Conservation (phyloP, 2,329 filamentous ascomycete species). For the Aspergillus intermedius region DNA sequence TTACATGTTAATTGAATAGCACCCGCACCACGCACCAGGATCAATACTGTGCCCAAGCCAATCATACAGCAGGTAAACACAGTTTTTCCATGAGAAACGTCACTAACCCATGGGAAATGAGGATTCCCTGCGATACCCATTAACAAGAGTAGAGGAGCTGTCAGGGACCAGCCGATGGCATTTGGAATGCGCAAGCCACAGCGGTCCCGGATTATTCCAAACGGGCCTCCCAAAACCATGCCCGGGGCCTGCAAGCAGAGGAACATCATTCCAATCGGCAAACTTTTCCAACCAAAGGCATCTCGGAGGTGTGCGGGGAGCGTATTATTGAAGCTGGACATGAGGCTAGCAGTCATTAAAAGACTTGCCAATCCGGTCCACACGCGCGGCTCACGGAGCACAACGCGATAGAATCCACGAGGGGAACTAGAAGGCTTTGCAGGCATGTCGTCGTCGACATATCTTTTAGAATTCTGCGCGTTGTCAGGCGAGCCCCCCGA, state of each 20-base stretch:
- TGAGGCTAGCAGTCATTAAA: slow-evolving; percentile 42
- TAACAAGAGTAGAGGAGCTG: slow-evolving; percentile 21
- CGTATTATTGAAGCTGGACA: slow-evolving; percentile 51
- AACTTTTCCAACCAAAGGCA: slow-evolving; percentile 50
- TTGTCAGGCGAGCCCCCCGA: neutral
- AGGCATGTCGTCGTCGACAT: slow-evolving; percentile 15
- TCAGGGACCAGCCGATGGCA: slow-evolving; percentile 17
- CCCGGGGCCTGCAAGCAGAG: slow-evolving; percentile 52
- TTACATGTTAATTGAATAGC: slow-evolving; percentile 24
- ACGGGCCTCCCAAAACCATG: slow-evolving; percentile 52
- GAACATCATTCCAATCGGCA: slow-evolving; percentile 52
- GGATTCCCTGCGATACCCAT: slow-evolving; percentile 22
- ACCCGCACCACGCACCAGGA: slow-evolving; percentile 22
- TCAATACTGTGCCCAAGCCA: slow-evolving; percentile 15
- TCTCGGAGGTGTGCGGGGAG: slow-evolving; percentile 50
- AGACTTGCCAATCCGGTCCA: too few relatives aligned
- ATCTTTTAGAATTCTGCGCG: neutral
- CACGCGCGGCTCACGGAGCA: slow-evolving; percentile 25
- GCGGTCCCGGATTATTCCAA: slow-evolving; percentile 41
- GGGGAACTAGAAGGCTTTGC: slow-evolving; percentile 36
- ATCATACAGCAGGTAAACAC: slow-evolving; percentile 16
- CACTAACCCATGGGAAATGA: slow-evolving; percentile 18
- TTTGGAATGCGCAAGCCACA: slow-evolving; percentile 19
- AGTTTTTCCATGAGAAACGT: slow-evolving; percentile 10
- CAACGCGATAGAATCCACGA: slow-evolving; percentile 32